Base-by-base conservation (phyloP, 495 filamentous ascomycete genomes). In the Penicillium cataractarum region DNA sequence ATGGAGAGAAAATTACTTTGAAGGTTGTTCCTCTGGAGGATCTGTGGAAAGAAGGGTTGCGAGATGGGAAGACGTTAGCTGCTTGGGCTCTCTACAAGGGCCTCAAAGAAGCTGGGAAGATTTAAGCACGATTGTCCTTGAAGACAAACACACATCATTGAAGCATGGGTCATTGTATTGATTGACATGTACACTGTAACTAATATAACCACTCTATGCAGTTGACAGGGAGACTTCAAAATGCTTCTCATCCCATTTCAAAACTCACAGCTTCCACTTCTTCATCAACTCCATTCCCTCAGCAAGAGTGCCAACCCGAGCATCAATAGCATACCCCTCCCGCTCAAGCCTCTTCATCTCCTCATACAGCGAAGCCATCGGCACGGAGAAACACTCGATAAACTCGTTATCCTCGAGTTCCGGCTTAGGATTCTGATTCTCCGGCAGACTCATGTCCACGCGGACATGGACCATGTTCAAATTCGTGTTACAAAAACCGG, bases 401-500 rank as follows among this genome's bases (percentile, higher is more conserved):
- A 94, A 95, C 71, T 96, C 92, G 65, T 89, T 90, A 22, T 95
- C 92, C 58, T 96, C 92, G 3, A 96, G 80, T 61, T 93, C 80
- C 0, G 91, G 88, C 62, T 86, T 82, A 6, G 86, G 89, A 60
- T 88, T 81, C 61, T 85, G 84, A 66, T 93, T 92, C 58, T 85
- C 87, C 0, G 88, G 84, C 3, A 85, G 73, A 19, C 76, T 84
- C 82, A 91, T 85, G 74, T 96, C 92, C 44, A 96, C 83, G 1
- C 79, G 84, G 17, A 96, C 87, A 63, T 94, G 90, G 24, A 96
- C 86, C 82, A 96, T 89, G 31, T 87, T 83, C 15, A 92, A 81
- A 68, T 94, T 96, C 35, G 92, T 96, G 67, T 93, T 96, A 73
- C 91, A 93, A 76, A 96, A 92, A 26, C 92, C 92, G 2, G 84